Evolutionary conservation across 345 rosid species (phyloP).

Genomic region (Excoecaria agallocha): DNA sequence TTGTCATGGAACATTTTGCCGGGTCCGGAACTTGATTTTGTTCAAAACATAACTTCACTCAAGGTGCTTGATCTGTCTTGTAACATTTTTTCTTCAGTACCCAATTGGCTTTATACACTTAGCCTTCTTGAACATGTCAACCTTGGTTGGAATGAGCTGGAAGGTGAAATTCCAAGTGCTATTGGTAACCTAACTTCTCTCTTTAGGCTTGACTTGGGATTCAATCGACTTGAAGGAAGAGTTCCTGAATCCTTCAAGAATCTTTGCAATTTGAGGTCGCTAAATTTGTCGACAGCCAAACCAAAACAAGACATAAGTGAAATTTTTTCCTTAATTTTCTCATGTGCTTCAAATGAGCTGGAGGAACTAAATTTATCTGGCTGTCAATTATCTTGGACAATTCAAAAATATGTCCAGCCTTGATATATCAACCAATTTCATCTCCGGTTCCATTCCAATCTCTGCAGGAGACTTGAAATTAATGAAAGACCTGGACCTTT

Average conservation of each 20-base stretch:
- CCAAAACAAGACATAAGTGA: background rate
- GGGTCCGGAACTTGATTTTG: background rate
- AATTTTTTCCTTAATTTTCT: background rate
- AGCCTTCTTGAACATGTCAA: conserved; percentile 16
- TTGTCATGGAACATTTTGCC: background rate
- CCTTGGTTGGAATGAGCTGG: background rate
- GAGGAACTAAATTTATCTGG: background rate
- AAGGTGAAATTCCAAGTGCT: conserved; percentile 22
- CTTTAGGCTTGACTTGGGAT: background rate
- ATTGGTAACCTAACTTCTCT: conserved; percentile 15
- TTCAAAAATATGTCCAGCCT: conserved; percentile 11
- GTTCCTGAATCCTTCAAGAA: conserved; percentile 16
- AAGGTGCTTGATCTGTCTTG: background rate
- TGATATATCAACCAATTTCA: background rate
- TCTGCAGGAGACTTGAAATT: conserved; percentile 13
- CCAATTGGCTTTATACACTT: conserved; percentile 5
- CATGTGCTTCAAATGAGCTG: background rate
- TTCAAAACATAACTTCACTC: conserved; percentile 10
- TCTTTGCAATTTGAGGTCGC: conserved; percentile 11
- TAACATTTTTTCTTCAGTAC: background rate
- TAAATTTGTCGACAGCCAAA: background rate
- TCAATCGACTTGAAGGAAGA: conserved; percentile 7
- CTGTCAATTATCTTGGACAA: background rate
- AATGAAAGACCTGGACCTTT: conserved; percentile 8
- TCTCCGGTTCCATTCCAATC: conserved; percentile 24